phyloP scores from a whole-genome alignment of 2,329 filamentous ascomycete species.

The Alternaria burnsii region DNA sequence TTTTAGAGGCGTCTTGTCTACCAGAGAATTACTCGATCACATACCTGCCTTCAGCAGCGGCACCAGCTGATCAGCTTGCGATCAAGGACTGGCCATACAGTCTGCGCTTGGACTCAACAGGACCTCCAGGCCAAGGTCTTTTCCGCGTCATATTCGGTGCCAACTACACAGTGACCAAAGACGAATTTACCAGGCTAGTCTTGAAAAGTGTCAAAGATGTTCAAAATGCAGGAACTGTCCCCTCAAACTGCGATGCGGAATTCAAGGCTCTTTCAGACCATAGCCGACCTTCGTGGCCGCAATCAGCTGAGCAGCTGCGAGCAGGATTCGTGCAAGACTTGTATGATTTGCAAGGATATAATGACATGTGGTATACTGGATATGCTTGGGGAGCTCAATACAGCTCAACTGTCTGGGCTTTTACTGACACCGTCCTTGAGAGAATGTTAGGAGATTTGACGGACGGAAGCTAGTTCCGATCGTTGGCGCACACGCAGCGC shows the following conservation, averaged over 20 bases:
- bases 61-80: conserved; percentile 24
- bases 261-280: conserved; percentile 27
- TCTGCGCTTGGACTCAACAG: conserved; percentile 30
- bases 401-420: conserved; percentile 32
- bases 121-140: conserved; percentile 19
- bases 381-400: conserved; percentile 28
- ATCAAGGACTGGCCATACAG: conserved; percentile 28
- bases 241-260: conserved; percentile 16
- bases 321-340: conserved; percentile 32
- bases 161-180: conserved; percentile 18
- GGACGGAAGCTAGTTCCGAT: neutral
- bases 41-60: conserved; percentile 15
- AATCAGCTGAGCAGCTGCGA: conserved; percentile 15
- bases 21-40: conserved; percentile 27
- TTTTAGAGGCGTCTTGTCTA: conserved; percentile 29
- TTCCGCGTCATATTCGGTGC: conserved; percentile 29
- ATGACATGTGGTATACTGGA: conserved; percentile 31
- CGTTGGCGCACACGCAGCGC: neutral
- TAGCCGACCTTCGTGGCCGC: conserved; percentile 23
- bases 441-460: conserved; percentile 19
- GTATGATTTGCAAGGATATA: conserved; percentile 30
- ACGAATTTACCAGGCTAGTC: conserved; percentile 15
- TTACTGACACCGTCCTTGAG: conserved; percentile 28
- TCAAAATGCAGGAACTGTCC: conserved; percentile 14
- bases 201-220: conserved; percentile 11